Conservation (phyloP, 495 filamentous ascomycete genomes). For the Recurvomyces mirabilis region DNA sequence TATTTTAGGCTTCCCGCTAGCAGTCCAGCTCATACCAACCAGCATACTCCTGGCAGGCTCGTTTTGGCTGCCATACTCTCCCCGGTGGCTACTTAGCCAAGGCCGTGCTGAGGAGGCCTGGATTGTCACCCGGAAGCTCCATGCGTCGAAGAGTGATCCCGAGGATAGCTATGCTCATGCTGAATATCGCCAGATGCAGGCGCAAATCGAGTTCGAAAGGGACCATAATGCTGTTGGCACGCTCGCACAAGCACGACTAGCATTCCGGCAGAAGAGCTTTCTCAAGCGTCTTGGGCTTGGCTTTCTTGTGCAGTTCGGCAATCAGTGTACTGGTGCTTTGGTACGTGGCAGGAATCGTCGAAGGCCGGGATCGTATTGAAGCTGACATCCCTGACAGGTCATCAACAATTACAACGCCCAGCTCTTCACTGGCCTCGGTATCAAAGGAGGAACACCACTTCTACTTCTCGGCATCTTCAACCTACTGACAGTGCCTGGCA, state of each 20-base stretch:
- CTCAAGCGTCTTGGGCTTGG: constrained; percentile 9
- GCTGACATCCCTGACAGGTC: no score
- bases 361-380: no score
- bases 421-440: constrained; percentile 12
- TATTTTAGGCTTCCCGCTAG: constrained; percentile 37
- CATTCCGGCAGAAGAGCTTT: constrained; percentile 17
- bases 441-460: constrained; percentile 13
- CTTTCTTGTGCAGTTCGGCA: constrained; percentile 17
- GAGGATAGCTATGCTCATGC: constrained; percentile 18
- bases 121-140: constrained; percentile 11
- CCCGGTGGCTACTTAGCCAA: constrained; percentile 38
- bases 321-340: constrained; percentile 16
- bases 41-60: constrained; percentile 33
- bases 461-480: constrained; percentile 16
- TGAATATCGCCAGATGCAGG: constrained; percentile 20
- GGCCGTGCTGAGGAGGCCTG: constrained; percentile 23
- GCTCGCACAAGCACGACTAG: constrained; percentile 5
- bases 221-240: constrained; percentile 13
- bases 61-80: constrained; percentile 35
- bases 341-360: no score
- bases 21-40: constrained; percentile 34
- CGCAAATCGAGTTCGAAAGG: constrained; percentile 18
- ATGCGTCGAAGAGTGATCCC: constrained; percentile 16
- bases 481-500: constrained; percentile 15
- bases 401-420: constrained; percentile 18